A percentile compares a stretch with the other conserved stretches of the same genome.
These are phyloP conservation scores for Sporisorium scitamineum DNA, from an alignment of 1,284 basidiomycete species.

Conservation along the genomic window DNA sequence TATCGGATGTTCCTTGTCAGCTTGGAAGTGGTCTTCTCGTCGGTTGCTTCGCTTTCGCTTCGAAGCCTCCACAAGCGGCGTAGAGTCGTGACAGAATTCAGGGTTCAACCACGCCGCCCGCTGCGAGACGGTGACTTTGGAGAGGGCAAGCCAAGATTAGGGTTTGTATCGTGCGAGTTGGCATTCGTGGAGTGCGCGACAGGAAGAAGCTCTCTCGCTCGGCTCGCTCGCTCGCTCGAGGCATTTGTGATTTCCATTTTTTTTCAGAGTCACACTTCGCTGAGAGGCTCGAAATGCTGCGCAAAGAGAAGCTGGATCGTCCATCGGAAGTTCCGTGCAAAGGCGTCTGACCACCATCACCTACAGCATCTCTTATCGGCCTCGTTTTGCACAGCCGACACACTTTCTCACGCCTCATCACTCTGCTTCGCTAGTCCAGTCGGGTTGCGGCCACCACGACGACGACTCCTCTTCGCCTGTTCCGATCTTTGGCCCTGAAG, in stretches of 20 bases:
- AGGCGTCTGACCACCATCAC: constrained; percentile 11
- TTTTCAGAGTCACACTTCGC: constrained; percentile 10
- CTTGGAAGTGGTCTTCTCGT: neutral
- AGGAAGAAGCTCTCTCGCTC: neutral
- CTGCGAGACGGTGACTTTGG: constrained; percentile 1
- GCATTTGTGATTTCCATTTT: constrained; percentile 6
- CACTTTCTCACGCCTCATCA: constrained; percentile 11
- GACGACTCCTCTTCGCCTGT: constrained; percentile 35
- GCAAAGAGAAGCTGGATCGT: neutral
- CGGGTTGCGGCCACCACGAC: constrained; percentile 27
- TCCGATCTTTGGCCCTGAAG: constrained; percentile 50
- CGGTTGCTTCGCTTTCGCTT: neutral
- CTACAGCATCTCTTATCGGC: neutral
- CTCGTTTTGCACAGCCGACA: neutral
- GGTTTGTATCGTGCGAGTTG: constrained; percentile 22
- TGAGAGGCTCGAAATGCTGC: constrained; percentile 1
- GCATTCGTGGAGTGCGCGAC: too few species aligned
- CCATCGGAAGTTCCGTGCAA: constrained; percentile 14
- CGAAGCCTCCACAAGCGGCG: constrained; percentile 1
- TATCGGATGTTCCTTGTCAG: constrained; percentile 1
- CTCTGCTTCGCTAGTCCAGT: constrained; percentile 6
- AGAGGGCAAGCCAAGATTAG: constrained; percentile 7
- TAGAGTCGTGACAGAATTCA: constrained; percentile 6
- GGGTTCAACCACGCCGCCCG: constrained; percentile 12
- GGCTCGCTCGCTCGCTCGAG: too few species aligned